Evolutionary conservation across 371 early-diverging fungal species (phyloP).

Genomic region (Encephalitozoon romaleae): DNA sequence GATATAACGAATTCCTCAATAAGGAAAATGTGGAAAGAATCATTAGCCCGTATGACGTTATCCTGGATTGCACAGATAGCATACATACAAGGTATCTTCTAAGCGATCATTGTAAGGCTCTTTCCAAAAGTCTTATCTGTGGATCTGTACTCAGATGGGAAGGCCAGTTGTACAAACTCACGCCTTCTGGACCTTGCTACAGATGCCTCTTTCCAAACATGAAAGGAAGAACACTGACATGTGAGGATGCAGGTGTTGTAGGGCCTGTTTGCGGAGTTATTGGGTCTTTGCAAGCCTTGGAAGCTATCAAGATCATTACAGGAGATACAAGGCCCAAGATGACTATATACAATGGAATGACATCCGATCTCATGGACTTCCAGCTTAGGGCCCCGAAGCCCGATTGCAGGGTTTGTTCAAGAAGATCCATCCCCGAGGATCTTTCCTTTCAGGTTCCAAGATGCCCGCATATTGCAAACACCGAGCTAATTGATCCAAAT

Average conservation of each 20-base stretch:
- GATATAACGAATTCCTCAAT: constrained; percentile 23
- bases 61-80: constrained; percentile 88
- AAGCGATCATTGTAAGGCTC: constrained; percentile 78
- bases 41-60: constrained; percentile 70
- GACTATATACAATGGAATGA: constrained; percentile 34
- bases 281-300: constrained; percentile 82
- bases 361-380: background rate
- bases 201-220: constrained; percentile 78
- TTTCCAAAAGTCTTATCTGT: constrained; percentile 74
- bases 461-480: background rate
- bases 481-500: background rate
- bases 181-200: constrained; percentile 86
- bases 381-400: constrained; percentile 1
- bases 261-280: constrained; percentile 79
- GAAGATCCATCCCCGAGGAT: background rate
- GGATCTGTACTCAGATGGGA: constrained; percentile 84
- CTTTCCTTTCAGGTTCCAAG: background rate
- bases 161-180: constrained; percentile 70
- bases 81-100: constrained; percentile 85
- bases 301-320: constrained; percentile 69
- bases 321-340: constrained; percentile 11
- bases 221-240: constrained; percentile 73
- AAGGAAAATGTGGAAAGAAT: constrained; percentile 22
- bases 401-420: background rate
- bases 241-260: constrained; percentile 89